These are phyloP conservation scores for Globisporangium cystogenes DNA, from an alignment of 352 stramenopile species.

Conservation along the genomic window DNA sequence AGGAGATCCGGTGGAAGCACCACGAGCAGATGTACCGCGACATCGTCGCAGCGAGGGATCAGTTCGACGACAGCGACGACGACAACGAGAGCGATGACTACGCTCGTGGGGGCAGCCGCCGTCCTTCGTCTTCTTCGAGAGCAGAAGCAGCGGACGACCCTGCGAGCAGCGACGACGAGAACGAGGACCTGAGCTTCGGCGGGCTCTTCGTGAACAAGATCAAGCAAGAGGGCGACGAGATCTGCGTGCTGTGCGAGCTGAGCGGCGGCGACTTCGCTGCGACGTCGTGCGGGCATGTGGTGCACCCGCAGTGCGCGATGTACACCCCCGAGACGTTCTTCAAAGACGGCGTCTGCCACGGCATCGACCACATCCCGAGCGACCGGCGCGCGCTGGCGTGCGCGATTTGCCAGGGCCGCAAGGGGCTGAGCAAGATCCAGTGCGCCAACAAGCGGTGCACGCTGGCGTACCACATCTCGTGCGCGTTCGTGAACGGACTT, in stretches of 20 bases:
- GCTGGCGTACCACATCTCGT: constrained; percentile 62
- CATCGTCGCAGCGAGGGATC: constrained; percentile 25
- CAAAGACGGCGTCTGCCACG: constrained; percentile 57
- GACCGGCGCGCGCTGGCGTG: constrained; percentile 49
- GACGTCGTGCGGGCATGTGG: constrained; percentile 51
- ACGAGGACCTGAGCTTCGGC: constrained; percentile 55
- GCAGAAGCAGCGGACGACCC: constrained; percentile 9
- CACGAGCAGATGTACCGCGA: constrained; percentile 74
- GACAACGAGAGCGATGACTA: constrained; percentile 16
- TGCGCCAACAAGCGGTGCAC: constrained; percentile 62
- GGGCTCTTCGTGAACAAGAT: constrained; percentile 76
- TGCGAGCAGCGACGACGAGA: constrained; percentile 31
- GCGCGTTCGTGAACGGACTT: constrained; percentile 65
- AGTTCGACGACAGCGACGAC: constrained; percentile 55
- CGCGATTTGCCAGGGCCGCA: constrained; percentile 49
- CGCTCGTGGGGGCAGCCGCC: not conserved
- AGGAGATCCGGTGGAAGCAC: constrained; percentile 47
- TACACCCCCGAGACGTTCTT: constrained; percentile 85
- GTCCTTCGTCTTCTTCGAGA: not conserved
- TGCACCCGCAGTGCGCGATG: constrained; percentile 77
- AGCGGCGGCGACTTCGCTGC: constrained; percentile 72
- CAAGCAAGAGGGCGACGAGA: constrained; percentile 61
- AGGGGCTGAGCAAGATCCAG: constrained; percentile 80
- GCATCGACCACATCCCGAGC: constrained; percentile 44
- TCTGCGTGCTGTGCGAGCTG: constrained; percentile 68